Conservation (phyloP, 352 stramenopile species). For the Thalassiosira mediterranea region DNA sequence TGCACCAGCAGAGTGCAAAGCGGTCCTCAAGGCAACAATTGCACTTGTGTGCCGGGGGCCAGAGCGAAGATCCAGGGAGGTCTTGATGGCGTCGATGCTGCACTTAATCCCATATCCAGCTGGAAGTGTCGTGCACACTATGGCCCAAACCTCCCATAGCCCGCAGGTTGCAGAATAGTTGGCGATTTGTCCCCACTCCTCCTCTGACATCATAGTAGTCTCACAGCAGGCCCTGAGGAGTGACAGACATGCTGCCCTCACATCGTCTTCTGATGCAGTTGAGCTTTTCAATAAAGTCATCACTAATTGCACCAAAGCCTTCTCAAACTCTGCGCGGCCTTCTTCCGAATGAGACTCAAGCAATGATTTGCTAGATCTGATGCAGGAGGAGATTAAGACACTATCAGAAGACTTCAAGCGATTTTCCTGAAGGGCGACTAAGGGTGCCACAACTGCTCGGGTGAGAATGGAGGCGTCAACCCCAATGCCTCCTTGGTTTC, state of each 20-base stretch:
- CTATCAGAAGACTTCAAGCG: neutral
- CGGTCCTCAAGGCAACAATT: slow-evolving; percentile 41
- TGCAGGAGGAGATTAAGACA: slow-evolving; percentile 43
- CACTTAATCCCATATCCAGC: slow-evolving; percentile 41
- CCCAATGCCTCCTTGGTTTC: slow-evolving; percentile 13
- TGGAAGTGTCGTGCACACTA: slow-evolving; percentile 40
- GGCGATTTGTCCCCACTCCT: slow-evolving; percentile 51
- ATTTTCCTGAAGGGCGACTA: slow-evolving; percentile 46
- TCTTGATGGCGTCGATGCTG: slow-evolving; percentile 55
- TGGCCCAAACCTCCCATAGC: slow-evolving; percentile 51
- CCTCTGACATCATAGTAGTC: slow-evolving; percentile 29
- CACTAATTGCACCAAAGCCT: slow-evolving; percentile 46
- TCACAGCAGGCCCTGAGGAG: slow-evolving; percentile 41
- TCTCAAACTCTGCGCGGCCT: slow-evolving; percentile 35
- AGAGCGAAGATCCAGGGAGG: slow-evolving; percentile 47
- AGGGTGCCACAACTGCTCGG: slow-evolving; percentile 30
- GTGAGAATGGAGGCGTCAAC: slow-evolving; percentile 36
- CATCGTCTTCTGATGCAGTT: slow-evolving; percentile 4
- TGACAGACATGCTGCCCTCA: slow-evolving; percentile 36
- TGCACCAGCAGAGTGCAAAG: slow-evolving; percentile 28
- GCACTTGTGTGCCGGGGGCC: slow-evolving; percentile 32
- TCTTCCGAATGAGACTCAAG: slow-evolving; percentile 31
- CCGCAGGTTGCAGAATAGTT: slow-evolving; percentile 28
- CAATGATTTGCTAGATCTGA: slow-evolving; percentile 46
- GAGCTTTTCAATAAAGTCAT: slow-evolving; percentile 36